phyloP scores from a whole-genome alignment of 257 asterid genomes.

The Solanum sparsipilum region DNA sequence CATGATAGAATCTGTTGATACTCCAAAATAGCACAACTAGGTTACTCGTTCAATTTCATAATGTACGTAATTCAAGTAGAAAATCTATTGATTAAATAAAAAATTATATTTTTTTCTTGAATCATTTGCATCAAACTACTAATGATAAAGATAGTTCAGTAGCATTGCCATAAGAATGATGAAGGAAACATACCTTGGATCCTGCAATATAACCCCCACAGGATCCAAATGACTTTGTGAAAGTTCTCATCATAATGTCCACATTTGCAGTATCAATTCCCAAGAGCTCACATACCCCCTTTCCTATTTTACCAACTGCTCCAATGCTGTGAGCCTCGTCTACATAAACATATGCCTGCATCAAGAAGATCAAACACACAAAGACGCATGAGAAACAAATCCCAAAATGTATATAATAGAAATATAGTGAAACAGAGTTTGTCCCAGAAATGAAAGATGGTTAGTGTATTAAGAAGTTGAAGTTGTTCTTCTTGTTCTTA shows the following conservation, averaged over 20 bases:
- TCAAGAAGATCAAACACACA: not conserved
- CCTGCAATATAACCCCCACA: conserved; percentile 98
- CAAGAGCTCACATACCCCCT: conserved; percentile 92
- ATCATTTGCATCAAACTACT: not conserved
- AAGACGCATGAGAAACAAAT: not conserved
- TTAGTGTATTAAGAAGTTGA: not conserved
- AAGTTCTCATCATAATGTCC: conserved; percentile 97
- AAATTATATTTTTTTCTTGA: too few species aligned
- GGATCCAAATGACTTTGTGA: conserved; percentile 92
- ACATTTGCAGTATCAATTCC: conserved; percentile 95
- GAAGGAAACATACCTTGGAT: conserved; percentile 49
- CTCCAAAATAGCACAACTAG: too few species aligned
- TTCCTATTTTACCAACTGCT: conserved; percentile 89
- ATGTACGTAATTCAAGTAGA: too few species aligned
- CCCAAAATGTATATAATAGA: not conserved
- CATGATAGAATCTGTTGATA: too few species aligned
- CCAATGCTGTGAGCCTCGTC: conserved; percentile 99
- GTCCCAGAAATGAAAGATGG: not conserved
- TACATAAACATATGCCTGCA: conserved; percentile 74
- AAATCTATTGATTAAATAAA: too few species aligned
- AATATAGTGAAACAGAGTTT: not conserved
- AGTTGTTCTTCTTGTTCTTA: not conserved
- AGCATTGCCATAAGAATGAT: not conserved
- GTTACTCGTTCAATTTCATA: too few species aligned
- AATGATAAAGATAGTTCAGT: not conserved